These are phyloP conservation scores for Lepidopterella palustris DNA, from an alignment of 495 filamentous ascomycete species.

Conservation along the genomic window DNA sequence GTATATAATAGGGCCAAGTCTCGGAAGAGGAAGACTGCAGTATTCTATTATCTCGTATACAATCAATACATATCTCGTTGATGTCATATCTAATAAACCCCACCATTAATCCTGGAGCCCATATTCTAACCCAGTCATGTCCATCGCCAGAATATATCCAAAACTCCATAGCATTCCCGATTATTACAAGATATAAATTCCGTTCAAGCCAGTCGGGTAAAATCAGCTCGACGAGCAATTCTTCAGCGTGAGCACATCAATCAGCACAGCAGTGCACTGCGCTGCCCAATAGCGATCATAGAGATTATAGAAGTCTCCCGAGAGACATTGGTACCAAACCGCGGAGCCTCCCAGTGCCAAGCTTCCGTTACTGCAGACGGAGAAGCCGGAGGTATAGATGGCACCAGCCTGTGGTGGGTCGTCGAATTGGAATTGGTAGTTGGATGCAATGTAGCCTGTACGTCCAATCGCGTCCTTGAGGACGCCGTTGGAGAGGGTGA, in stretches of 20 bases:
- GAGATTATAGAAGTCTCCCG: slow-evolving; percentile 48
- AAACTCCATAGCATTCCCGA: too few species aligned
- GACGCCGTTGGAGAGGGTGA: slow-evolving; percentile 36
- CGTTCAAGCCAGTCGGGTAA: too few species aligned
- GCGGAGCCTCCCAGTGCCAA: slow-evolving; percentile 55
- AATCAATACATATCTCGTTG: too few species aligned
- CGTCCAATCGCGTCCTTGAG: slow-evolving; percentile 42
- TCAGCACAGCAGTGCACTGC: slow-evolving; percentile 26
- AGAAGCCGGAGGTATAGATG: slow-evolving; percentile 62
- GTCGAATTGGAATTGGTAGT: slow-evolving; percentile 73
- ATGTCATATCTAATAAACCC: too few species aligned
- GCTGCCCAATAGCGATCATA: slow-evolving; percentile 33
- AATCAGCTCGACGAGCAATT: not conserved
- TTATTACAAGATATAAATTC: not conserved
- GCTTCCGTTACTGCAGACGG: slow-evolving; percentile 53
- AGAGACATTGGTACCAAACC: slow-evolving; percentile 60
- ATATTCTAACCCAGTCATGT: too few species aligned
- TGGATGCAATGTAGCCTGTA: slow-evolving; percentile 62
- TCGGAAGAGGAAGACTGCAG: too few species aligned
- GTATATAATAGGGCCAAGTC: too few species aligned
- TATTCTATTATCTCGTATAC: too few species aligned
- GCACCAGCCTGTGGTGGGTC: slow-evolving; percentile 59
- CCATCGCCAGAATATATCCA: too few species aligned
- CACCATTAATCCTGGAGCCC: too few species aligned
- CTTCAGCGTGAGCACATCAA: not conserved